Evolutionary conservation across 2,329 filamentous ascomycete genomes (phyloP).

Genomic region (Trichoderma brevicompactum): DNA sequence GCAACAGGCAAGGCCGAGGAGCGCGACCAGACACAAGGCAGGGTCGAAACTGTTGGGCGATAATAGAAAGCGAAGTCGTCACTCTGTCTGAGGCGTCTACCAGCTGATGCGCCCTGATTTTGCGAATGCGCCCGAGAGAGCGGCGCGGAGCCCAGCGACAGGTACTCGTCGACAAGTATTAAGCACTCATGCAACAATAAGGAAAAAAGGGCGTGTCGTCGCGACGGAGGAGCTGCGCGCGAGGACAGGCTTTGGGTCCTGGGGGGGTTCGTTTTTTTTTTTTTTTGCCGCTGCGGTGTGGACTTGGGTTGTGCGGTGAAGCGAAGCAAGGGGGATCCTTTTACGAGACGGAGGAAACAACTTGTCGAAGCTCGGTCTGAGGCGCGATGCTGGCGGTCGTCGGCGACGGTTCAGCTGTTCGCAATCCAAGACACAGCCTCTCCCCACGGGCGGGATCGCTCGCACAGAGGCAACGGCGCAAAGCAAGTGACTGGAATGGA

Average conservation of each 20-base stretch:
- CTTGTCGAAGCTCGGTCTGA: constrained; percentile 10
- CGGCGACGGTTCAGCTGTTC: constrained; percentile 11
- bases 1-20: constrained; percentile 3
- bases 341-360: neutral
- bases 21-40: constrained; percentile 2
- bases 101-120: constrained; percentile 9
- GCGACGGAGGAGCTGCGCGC: constrained; percentile 26
- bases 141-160: constrained; percentile 12
- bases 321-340: constrained; percentile 18
- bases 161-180: constrained; percentile 6
- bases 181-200: constrained; percentile 10
- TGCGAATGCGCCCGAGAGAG: constrained; percentile 24
- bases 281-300: constrained; percentile 16
- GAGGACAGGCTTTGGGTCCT: constrained; percentile 9
- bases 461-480: constrained; percentile 29
- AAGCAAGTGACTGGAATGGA: constrained; percentile 29
- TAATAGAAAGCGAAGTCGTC: neutral
- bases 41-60: constrained; percentile 3
- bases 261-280: neutral
- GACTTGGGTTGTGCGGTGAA: constrained; percentile 27
- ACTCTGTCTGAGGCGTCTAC: neutral
- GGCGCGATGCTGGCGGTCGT: constrained; percentile 11
- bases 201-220: constrained; percentile 20
- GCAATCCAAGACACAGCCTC: constrained; percentile 27
- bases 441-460: constrained; percentile 30